Conservation (phyloP, 257 asterid genomes). For the Fraxinus pennsylvanica region DNA sequence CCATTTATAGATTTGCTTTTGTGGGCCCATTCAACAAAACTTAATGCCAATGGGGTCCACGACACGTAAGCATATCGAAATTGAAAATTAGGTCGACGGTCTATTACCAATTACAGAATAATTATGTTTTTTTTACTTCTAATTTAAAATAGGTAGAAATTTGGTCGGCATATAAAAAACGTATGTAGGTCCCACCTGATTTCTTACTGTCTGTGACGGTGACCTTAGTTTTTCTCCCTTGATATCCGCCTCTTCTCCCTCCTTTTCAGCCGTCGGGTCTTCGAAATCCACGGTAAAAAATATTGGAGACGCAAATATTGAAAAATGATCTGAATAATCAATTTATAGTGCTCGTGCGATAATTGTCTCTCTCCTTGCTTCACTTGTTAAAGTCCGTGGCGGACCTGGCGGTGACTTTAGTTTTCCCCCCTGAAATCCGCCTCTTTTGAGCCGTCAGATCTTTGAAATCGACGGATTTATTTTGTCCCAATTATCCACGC, state of each 20-base stretch:
- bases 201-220: conserved; percentile 48
- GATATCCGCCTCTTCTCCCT: not conserved
- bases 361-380: too few relatives aligned
- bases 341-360: too few relatives aligned
- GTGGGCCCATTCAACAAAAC: conserved; percentile 11
- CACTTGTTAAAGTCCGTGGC: conserved; percentile 41
- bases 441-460: conserved; percentile 41
- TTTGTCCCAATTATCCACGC: conserved; percentile 35
- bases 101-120: not conserved
- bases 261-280: conserved; percentile 33
- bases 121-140: not conserved
- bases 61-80: conserved; percentile 37
- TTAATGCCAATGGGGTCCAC: conserved; percentile 22
- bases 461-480: conserved; percentile 22
- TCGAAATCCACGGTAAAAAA: not conserved
- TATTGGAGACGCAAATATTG: too few relatives aligned
- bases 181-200: not conserved
- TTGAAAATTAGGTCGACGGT: conserved; percentile 48
- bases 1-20: not conserved
- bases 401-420: conserved; percentile 55
- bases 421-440: not conserved
- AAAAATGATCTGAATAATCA: too few relatives aligned
- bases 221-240: conserved; percentile 33
- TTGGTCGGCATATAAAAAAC: not conserved
- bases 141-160: not conserved